phyloP scores from a whole-genome alignment of 2,329 filamentous ascomycete genomes.

The Hypomyces perniciosus region DNA sequence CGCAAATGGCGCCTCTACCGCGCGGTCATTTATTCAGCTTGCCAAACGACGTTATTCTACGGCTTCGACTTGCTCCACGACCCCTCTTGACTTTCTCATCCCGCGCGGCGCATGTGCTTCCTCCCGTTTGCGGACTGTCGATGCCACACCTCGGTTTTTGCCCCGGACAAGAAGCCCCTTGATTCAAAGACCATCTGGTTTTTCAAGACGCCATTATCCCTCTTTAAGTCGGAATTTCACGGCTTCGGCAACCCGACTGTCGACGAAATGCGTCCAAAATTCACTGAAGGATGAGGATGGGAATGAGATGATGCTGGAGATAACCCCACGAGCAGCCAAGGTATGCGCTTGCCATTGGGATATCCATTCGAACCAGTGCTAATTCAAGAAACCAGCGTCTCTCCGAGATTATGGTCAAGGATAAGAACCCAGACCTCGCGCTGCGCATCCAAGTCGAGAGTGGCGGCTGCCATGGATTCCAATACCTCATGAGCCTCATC shows the following conservation, averaged over 20 bases:
- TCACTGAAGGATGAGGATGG: slow-evolving; percentile 76
- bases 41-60: slow-evolving; percentile 30
- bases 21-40: slow-evolving; percentile 37
- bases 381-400: slow-evolving; percentile 50
- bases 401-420: slow-evolving; percentile 66
- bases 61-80: slow-evolving; percentile 18
- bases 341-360: slow-evolving; percentile 38
- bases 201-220: slow-evolving; percentile 1
- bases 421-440: slow-evolving; percentile 70
- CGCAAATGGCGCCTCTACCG: slow-evolving; percentile 32
- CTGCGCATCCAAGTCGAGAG: slow-evolving; percentile 90
- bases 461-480: slow-evolving; percentile 95
- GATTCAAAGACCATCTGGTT: neutral
- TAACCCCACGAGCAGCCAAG: slow-evolving; percentile 75
- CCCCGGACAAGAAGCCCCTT: neutral
- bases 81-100: slow-evolving; percentile 35
- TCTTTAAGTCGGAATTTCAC: slow-evolving; percentile 29
- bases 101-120: slow-evolving; percentile 24
- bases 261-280: slow-evolving; percentile 56
- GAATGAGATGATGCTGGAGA: slow-evolving; percentile 74
- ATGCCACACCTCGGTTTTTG: neutral
- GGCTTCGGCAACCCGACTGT: slow-evolving; percentile 28
- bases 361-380: neutral
- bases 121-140: neutral
- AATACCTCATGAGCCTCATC: slow-evolving; percentile 88